Evolutionary conservation across 208 protist genomes (phyloP), one percentile per base, ranked within the genome.

Genomic region (Herpetomonas tarakana): DNA sequence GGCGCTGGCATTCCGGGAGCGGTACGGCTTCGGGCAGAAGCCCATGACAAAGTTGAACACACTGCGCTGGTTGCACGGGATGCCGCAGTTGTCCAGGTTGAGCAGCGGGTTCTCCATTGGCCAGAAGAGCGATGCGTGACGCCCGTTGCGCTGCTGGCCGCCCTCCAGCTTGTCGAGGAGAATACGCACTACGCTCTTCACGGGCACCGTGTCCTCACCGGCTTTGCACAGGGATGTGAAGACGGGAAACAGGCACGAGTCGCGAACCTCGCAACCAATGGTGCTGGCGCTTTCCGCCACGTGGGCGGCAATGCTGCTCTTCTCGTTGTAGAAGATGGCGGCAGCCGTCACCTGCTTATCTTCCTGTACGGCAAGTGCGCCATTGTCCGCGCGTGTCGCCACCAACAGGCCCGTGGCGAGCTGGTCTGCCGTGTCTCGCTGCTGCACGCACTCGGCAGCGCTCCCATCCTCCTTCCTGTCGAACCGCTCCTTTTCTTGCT

Each of bases 81-180:
- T 73, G 52, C 85, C 85, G 58, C 88, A 95, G 72, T 67, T 68
- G 64, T 95, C 88, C 11, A 95, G 49, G 1, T 78, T 19, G n/a
- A 77, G 63, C 16, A 91, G 76, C 9, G 83, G 83, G 47, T 91
- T 75, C 26, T 83, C 70, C 21, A 80, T 56, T 2, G 73, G 77
- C 70, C 74, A 83, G 0, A 77, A 39, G 60, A 28, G 65, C 52
- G 69, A 28, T 0, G 9, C 14, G 35, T 41, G 35, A 41, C 35
- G 35, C 9, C 35, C 35, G 9, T 24, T 80, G 47, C 51, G 21
- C 22, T 39, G 45, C 9, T 70, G 46, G 11, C 30, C 52, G 19
- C 47, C 45, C 47, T 77, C 71, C 7, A 74, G 66, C 65, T 86
- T 90, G 25, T 65, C 57, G 19, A 77, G 53, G 4, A 87, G 73